Evolutionary conservation across 495 filamentous ascomycete species (phyloP).

Genomic region (Daldinia grandis): DNA sequence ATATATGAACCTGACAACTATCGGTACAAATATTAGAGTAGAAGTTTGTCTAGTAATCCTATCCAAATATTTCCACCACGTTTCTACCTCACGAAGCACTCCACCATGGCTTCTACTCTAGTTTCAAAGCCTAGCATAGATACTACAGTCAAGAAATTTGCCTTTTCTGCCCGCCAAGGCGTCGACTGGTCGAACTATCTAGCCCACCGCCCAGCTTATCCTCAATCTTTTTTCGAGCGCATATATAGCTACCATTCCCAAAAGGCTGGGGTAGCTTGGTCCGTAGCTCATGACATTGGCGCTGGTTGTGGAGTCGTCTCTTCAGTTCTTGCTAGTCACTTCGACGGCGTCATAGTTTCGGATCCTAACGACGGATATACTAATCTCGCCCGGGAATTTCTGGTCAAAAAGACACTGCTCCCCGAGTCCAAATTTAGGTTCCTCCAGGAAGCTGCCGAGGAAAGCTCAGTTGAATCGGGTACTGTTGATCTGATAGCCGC

Average conservation of each 20-base stretch:
- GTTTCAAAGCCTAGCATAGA: not conserved
- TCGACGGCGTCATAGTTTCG: conserved; percentile 38
- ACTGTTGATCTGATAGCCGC: conserved; percentile 37
- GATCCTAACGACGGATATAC: conserved; percentile 45
- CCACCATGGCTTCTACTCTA: not conserved
- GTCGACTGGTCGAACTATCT: conserved; percentile 41
- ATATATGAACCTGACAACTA: not conserved
- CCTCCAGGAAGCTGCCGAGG: conserved; percentile 39
- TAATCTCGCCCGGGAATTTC: conserved; percentile 29
- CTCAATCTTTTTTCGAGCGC: conserved; percentile 36
- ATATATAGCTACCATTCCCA: conserved; percentile 37
- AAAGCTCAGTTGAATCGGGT: conserved; percentile 35
- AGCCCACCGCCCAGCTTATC: conserved; percentile 35
- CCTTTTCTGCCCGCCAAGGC: conserved; percentile 23
- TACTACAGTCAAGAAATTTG: conserved; percentile 1
- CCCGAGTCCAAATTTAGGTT: conserved; percentile 40
- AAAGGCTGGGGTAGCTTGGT: conserved; percentile 20
- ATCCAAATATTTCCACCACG: not conserved
- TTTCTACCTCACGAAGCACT: not conserved
- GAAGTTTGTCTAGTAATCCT: not conserved
- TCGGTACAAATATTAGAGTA: not conserved
- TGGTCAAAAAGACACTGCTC: conserved; percentile 19
- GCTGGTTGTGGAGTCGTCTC: conserved; percentile 43
- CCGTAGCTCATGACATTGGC: conserved; percentile 37
- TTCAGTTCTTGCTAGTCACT: conserved; percentile 33